These are phyloP conservation scores for Fraxinus greggii DNA, from an alignment of 305 asterid species.

Conservation along the genomic window DNA sequence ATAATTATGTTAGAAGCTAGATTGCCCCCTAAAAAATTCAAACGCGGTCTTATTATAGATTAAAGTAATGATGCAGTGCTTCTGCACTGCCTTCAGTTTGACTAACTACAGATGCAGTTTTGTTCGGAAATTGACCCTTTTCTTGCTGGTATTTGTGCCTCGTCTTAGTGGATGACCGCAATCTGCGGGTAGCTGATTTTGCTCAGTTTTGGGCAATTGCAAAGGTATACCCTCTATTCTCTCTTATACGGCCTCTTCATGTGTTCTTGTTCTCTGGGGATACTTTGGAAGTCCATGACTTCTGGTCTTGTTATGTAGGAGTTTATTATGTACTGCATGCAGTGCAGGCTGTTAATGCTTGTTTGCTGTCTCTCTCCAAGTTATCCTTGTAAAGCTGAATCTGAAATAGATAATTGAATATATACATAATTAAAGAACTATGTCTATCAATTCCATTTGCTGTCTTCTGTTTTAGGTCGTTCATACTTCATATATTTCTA, in stretches of 20 bases:
- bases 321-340: conserved; percentile 15
- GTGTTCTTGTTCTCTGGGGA: conserved; percentile 44
- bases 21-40: conserved; percentile 37
- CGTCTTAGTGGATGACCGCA: conserved; percentile 99
- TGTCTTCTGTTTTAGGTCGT: conserved; percentile 13
- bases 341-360: conserved; percentile 27
- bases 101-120: conserved; percentile 94
- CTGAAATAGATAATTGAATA: neutral
- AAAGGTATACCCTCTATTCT: conserved; percentile 91
- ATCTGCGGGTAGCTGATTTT: conserved; percentile 99
- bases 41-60: conserved; percentile 48
- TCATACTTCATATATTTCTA: conserved; percentile 7
- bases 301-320: conserved; percentile 24
- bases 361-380: neutral
- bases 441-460: conserved; percentile 12
- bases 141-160: conserved; percentile 98
- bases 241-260: conserved; percentile 54
- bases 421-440: neutral
- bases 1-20: conserved; percentile 41
- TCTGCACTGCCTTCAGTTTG: conserved; percentile 77
- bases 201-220: conserved; percentile 99
- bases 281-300: conserved; percentile 32
- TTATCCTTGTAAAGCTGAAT: neutral
- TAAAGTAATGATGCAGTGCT: conserved; percentile 82
- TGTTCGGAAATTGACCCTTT: conserved; percentile 93